phyloP scores from a whole-genome alignment of 306 rosid species.

The Crataegus laevigata region DNA sequence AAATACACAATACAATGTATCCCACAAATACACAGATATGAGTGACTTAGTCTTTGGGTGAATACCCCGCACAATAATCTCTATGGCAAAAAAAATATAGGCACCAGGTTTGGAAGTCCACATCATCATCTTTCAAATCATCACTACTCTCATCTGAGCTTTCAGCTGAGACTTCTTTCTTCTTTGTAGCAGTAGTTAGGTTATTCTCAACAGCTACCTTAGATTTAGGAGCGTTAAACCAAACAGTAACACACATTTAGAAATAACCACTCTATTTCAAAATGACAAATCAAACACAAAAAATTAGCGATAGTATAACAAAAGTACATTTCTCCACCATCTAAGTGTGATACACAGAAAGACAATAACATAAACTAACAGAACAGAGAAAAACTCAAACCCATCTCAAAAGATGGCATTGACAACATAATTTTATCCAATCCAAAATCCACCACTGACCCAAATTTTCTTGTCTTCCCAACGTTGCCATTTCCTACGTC shows the following conservation, averaged over 20 bases:
- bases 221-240: slow-evolving; percentile 28
- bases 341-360: too few species aligned
- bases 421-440: too few species aligned
- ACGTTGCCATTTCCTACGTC: too few species aligned
- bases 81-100: background rate
- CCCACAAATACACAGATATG: background rate
- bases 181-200: slow-evolving; percentile 11
- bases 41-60: background rate
- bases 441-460: too few species aligned
- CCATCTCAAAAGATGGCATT: too few species aligned
- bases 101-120: background rate
- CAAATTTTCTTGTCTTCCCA: too few species aligned
- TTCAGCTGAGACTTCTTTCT: slow-evolving; percentile 22
- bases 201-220: slow-evolving; percentile 16
- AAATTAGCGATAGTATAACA: too few species aligned
- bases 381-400: too few species aligned
- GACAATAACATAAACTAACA: too few species aligned
- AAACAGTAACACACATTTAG: background rate
- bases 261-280: background rate
- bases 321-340: too few species aligned
- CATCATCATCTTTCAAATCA: slow-evolving; percentile 20
- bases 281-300: background rate
- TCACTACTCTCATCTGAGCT: slow-evolving; percentile 25
- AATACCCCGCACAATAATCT: background rate
- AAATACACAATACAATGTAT: background rate